A percentile compares a stretch with the other conserved stretches of the same genome.
phyloP scores from a whole-genome alignment of 176 grass and related monocot species.

The Avena eriantha region DNA sequence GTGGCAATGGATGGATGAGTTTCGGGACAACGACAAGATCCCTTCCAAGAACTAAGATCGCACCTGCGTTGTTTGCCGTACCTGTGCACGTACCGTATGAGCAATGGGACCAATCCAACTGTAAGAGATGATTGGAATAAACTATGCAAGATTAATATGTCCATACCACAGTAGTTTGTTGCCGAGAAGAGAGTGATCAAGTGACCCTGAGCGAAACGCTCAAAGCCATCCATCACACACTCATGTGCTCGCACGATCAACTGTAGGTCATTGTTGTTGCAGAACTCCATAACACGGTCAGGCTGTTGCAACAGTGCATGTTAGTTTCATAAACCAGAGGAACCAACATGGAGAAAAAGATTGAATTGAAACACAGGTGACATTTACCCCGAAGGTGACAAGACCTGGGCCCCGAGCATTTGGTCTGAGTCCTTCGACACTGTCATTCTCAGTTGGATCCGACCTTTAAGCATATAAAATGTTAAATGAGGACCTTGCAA shows the following conservation, averaged over 20 bases:
- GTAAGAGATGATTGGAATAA: background rate
- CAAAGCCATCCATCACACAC: conserved; percentile 99
- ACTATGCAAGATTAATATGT: conserved; percentile 1
- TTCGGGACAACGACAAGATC: conserved; percentile 98
- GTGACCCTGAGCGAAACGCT: conserved; percentile 99
- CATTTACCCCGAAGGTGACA: conserved; percentile 94
- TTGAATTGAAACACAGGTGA: conserved; percentile 19
- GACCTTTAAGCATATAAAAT: conserved; percentile 66
- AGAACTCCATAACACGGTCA: conserved; percentile 99
- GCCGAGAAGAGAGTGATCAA: conserved; percentile 98
- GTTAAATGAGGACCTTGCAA: conserved; percentile 36
- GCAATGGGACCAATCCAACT: background rate
- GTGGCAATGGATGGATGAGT: conserved; percentile 98
- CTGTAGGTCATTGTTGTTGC: conserved; percentile 97
- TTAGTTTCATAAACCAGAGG: conserved; percentile 21
- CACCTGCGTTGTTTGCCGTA: conserved; percentile 96
- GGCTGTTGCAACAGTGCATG: conserved; percentile 57
- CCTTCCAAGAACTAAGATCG: conserved; percentile 95
- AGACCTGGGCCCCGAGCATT: conserved; percentile 98
- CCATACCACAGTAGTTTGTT: conserved; percentile 96
- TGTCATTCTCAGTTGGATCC: conserved; percentile 99
- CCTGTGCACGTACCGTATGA: conserved; percentile 49
- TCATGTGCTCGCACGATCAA: conserved; percentile 97
- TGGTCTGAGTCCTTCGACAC: conserved; percentile 93
- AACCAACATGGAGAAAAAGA: conserved; percentile 20